These are phyloP conservation scores for Rubus parviflorus DNA, from an alignment of 306 rosid genomes.

Conservation along the genomic window DNA sequence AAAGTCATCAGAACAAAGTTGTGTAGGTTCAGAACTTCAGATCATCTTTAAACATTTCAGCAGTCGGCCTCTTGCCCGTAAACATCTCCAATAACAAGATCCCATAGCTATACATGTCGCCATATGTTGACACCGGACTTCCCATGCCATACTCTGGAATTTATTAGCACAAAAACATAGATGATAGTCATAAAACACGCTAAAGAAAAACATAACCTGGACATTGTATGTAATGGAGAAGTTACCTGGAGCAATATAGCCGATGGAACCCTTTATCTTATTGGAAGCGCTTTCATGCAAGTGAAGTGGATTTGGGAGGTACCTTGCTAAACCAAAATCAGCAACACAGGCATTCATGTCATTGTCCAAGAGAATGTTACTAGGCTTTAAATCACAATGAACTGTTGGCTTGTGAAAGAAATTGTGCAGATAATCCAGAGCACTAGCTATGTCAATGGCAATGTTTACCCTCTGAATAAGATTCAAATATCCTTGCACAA, in stretches of 20 bases:
- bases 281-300: background rate
- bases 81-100: slow-evolving; percentile 27
- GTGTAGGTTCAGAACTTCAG: slow-evolving; percentile 32
- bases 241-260: slow-evolving; percentile 8
- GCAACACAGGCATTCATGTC: slow-evolving; percentile 11
- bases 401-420: background rate
- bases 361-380: slow-evolving; percentile 1
- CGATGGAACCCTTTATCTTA: background rate
- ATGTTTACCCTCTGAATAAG: slow-evolving; percentile 10
- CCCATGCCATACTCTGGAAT: slow-evolving; percentile 28
- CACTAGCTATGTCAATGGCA: slow-evolving; percentile 2
- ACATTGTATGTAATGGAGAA: background rate
- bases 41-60: slow-evolving; percentile 28
- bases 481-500: slow-evolving; percentile 3
- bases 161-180: background rate
- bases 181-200: background rate
- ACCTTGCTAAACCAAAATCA: slow-evolving; percentile 20
- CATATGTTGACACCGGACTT: slow-evolving; percentile 18
- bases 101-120: slow-evolving; percentile 24
- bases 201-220: background rate
- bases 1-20: slow-evolving; percentile 18
- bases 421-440: slow-evolving; percentile 14
- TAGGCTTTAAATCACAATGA: slow-evolving; percentile 13
- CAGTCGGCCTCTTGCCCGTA: slow-evolving; percentile 25
- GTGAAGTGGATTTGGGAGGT: background rate